Conservation (phyloP, 345 rosid species). For the Gossypium mustelinum region DNA sequence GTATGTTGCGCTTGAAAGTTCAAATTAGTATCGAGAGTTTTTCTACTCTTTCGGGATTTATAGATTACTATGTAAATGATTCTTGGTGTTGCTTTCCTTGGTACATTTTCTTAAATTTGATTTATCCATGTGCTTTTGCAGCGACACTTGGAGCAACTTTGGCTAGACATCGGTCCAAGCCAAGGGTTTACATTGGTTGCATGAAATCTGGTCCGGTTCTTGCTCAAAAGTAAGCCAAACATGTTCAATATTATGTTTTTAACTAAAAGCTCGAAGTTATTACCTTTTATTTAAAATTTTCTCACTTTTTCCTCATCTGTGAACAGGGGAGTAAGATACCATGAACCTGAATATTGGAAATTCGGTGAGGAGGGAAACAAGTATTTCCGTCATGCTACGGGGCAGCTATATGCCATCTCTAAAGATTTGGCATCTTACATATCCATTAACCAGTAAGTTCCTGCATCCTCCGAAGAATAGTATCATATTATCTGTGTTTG, state of each 20-base stretch:
- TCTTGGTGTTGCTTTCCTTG: not conserved
- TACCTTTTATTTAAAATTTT: conserved; percentile 4
- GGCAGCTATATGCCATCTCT: conserved; percentile 91
- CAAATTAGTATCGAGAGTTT: not conserved
- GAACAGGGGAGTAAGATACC: conserved; percentile 88
- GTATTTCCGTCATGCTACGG: conserved; percentile 96
- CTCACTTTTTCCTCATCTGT: conserved; percentile 8
- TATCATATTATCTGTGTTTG: not conserved
- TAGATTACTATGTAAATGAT: not conserved
- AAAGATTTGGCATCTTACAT: conserved; percentile 82
- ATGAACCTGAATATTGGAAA: conserved; percentile 96
- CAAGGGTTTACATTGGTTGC: conserved; percentile 89
- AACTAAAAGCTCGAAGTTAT: not conserved
- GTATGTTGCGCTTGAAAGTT: not conserved
- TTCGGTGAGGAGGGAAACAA: conserved; percentile 96
- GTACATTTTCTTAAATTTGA: conserved; percentile 7
- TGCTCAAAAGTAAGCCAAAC: conserved; percentile 75
- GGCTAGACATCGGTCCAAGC: conserved; percentile 61
- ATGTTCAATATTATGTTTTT: not conserved
- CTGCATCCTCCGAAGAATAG: not conserved
- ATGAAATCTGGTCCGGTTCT: conserved; percentile 99
- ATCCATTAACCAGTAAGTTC: conserved; percentile 80
- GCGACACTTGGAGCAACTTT: conserved; percentile 92
- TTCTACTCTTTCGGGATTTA: no score
- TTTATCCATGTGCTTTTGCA: conserved; percentile 31